These are phyloP conservation scores for Letharia lupina DNA, from an alignment of 495 filamentous ascomycete species.

Conservation along the genomic window DNA sequence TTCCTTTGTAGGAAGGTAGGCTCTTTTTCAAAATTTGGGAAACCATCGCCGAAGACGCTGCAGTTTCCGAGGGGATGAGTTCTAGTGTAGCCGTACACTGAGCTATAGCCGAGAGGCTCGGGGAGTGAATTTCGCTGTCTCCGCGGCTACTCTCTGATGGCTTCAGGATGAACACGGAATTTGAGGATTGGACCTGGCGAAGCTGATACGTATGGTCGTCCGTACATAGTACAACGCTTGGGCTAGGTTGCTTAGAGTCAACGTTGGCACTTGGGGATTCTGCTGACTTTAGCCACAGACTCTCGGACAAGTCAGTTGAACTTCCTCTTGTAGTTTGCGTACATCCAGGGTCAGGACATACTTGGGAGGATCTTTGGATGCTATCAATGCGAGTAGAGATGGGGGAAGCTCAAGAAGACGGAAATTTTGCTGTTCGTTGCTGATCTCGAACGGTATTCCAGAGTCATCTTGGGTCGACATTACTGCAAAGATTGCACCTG, in stretches of 20 bases:
- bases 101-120: constrained; percentile 52
- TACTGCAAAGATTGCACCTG: background rate
- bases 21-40: constrained; percentile 29
- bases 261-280: constrained; percentile 17
- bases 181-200: constrained; percentile 86
- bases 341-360: constrained; percentile 32
- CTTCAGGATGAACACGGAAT: constrained; percentile 64
- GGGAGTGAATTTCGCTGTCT: constrained; percentile 28
- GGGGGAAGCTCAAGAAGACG: constrained; percentile 75
- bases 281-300: constrained; percentile 58
- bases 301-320: constrained; percentile 29
- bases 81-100: constrained; percentile 70
- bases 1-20: constrained; percentile 31
- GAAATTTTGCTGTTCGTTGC: constrained; percentile 52
- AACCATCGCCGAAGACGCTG: constrained; percentile 29
- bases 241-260: constrained; percentile 23
- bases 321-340: constrained; percentile 4
- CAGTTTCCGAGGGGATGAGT: constrained; percentile 33
- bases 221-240: constrained; percentile 64
- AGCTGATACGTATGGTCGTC: constrained; percentile 63
- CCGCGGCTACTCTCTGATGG: constrained; percentile 36
- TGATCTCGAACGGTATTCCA: constrained; percentile 57
- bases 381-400: constrained; percentile 59
- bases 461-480: constrained; percentile 41
- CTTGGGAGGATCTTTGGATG: constrained; percentile 51